Evolutionary conservation across 2,329 filamentous ascomycete species (phyloP).

Genomic region (Aspergillus pseudotamarii): DNA sequence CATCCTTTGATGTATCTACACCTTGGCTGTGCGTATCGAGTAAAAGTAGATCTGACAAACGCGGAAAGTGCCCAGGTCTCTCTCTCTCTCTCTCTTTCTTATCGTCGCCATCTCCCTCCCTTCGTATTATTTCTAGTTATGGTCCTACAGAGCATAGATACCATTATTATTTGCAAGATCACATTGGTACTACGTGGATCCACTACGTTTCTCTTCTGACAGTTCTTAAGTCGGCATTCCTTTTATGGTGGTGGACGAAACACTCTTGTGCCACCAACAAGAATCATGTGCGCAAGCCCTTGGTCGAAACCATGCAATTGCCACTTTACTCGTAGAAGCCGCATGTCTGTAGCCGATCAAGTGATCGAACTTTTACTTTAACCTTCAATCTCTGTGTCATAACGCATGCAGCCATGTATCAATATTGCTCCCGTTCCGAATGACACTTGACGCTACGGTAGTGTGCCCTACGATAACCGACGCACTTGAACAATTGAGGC

Average conservation of each 20-base stretch:
- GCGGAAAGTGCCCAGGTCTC: background rate
- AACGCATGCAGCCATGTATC: background rate
- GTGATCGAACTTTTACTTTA: background rate
- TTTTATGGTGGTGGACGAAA: constrained; percentile 5
- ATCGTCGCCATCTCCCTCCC: background rate
- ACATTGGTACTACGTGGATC: constrained; percentile 1
- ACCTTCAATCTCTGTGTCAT: background rate
- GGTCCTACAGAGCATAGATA: background rate
- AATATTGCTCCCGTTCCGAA: background rate
- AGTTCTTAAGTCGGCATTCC: constrained; percentile 5
- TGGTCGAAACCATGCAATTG: background rate
- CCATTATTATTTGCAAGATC: background rate
- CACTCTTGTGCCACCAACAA: background rate
- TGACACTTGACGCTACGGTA: background rate
- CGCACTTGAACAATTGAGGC: constrained; percentile 5
- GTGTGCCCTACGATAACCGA: background rate
- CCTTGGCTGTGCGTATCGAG: background rate
- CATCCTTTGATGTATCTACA: constrained; percentile 11
- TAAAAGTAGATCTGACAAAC: background rate
- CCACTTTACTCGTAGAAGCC: background rate
- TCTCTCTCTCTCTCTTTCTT: background rate
- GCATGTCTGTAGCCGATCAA: background rate
- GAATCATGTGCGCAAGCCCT: background rate
- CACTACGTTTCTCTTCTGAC: background rate
- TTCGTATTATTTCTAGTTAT: background rate